These are phyloP conservation scores for Mycogone perniciosa DNA, from an alignment of 2,329 filamentous ascomycete genomes.

Conservation along the genomic window DNA sequence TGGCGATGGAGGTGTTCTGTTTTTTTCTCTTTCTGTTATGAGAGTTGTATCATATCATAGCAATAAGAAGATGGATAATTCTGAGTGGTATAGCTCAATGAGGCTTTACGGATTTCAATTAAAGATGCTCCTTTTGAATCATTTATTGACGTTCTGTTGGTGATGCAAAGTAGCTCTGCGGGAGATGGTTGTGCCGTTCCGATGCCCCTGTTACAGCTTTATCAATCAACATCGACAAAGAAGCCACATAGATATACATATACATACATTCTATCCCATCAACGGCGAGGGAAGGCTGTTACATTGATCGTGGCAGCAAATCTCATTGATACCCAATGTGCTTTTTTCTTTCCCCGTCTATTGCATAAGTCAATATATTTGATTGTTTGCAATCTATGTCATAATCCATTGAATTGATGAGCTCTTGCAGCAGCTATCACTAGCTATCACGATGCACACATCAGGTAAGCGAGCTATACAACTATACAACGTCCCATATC, in stretches of 20 bases:
- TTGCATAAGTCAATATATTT: too few relatives aligned
- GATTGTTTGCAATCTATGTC: too few relatives aligned
- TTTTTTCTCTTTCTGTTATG: not conserved
- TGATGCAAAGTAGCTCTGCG: slow-evolving; percentile 10
- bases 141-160: not conserved
- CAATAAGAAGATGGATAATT: slow-evolving; percentile 4
- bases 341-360: too few relatives aligned
- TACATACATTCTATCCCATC: too few relatives aligned
- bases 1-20: not conserved
- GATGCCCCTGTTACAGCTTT: slow-evolving; percentile 12
- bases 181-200: slow-evolving; percentile 30
- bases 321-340: too few relatives aligned
- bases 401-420: too few relatives aligned
- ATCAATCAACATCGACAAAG: too few relatives aligned
- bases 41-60: slow-evolving; percentile 10
- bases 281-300: too few relatives aligned
- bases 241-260: too few relatives aligned
- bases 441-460: not conserved
- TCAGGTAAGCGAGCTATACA: not conserved
- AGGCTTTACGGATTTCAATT: not conserved
- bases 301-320: too few relatives aligned
- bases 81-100: not conserved
- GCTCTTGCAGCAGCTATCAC: not conserved
- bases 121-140: not conserved
- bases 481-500: too few relatives aligned